Percentiles rank a stretch among this genome's conserved stretches.
These are phyloP conservation scores for Wickerhamomyces hampshirensis DNA, from an alignment of 805 yeast genomes.

Conservation along the genomic window DNA sequence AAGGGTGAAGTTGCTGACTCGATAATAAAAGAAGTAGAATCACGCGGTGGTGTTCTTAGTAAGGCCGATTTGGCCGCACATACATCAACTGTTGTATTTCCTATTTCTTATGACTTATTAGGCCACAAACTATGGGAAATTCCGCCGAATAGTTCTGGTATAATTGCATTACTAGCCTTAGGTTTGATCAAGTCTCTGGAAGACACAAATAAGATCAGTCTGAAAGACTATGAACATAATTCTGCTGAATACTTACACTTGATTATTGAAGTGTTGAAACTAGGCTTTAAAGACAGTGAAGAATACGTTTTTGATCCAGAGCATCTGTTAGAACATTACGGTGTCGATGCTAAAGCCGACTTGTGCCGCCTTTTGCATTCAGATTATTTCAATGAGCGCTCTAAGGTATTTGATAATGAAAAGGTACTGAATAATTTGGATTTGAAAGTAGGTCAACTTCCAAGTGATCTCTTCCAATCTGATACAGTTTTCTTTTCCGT, in stretches of 20 bases:
- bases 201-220: conserved; percentile 37
- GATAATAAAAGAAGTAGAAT: conserved; percentile 48
- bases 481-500: conserved; percentile 71
- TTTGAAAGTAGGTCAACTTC: conserved; percentile 45
- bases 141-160: conserved; percentile 82
- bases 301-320: conserved; percentile 64
- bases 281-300: conserved; percentile 72
- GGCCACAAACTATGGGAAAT: conserved; percentile 68
- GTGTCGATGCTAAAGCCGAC: conserved; percentile 29
- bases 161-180: conserved; percentile 66
- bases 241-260: conserved; percentile 67
- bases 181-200: conserved; percentile 61
- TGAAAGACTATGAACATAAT: conserved; percentile 49
- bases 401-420: conserved; percentile 37
- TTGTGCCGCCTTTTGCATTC: conserved; percentile 41
- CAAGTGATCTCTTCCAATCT: conserved; percentile 51
- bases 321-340: conserved; percentile 29
- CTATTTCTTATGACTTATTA: conserved; percentile 48
- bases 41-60: conserved; percentile 52
- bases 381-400: conserved; percentile 46
- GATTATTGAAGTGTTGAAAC: conserved; percentile 64
- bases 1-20: conserved; percentile 65
- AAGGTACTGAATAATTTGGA: conserved; percentile 37
- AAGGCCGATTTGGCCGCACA: conserved; percentile 54
- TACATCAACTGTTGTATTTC: conserved; percentile 58